Evolutionary conservation across 1,284 basidiomycete species (phyloP), one percentile per base, ranked within the genome.

Genomic region (Taiwanofungus camphoratus): DNA sequence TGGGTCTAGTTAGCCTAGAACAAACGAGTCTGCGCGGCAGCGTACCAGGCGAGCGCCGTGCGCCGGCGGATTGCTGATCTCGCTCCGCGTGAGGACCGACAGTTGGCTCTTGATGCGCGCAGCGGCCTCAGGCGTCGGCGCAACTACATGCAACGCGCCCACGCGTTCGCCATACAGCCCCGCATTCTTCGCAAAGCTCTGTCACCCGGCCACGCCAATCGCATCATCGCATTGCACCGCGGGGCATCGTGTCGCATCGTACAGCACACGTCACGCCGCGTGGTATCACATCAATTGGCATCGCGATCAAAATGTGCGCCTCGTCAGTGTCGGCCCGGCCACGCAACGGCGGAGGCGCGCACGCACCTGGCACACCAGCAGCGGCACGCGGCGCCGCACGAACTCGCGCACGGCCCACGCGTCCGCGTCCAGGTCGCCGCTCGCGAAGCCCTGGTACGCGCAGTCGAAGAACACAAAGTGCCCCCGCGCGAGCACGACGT

Each of bases 141-240:
- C 69, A 27, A 93, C 76, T 39, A 94, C 62, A 63, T 92, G 88
- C 55, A 96, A 68, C 26, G 87, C 88, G 18, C 92, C 92, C 42
- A 92, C 77, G 24, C 92, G 87, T 66, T 94, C 89, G 39, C 91
- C 87, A 61, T 97, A 97, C 62, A 97, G 61, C 5, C 94, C 94
- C 8, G 92, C 92, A 58, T 96, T 96, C 77, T 97, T 96, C 27
- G 93, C 92, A 66, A 94, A 96, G 62, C 87, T 91, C 86, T 95
- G 70, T 31, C 39, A 7, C 8, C 16, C 6, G 7, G 16, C n/a
- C n/a, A n/a, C n/a, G n/a, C n/a, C n/a, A n/a, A n/a, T n/a, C n/a
- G n/a, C n/a, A n/a, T n/a, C n/a, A n/a, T n/a, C n/a, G n/a, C n/a
- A n/a, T n/a, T n/a, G n/a, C n/a, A n/a, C n/a, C n/a, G n/a, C n/a